A percentile compares a stretch with the other conserved stretches of the same genome.
Conservation (phyloP, 2,329 filamentous ascomycete genomes). For the Ophidiomyces ophidiicola region DNA sequence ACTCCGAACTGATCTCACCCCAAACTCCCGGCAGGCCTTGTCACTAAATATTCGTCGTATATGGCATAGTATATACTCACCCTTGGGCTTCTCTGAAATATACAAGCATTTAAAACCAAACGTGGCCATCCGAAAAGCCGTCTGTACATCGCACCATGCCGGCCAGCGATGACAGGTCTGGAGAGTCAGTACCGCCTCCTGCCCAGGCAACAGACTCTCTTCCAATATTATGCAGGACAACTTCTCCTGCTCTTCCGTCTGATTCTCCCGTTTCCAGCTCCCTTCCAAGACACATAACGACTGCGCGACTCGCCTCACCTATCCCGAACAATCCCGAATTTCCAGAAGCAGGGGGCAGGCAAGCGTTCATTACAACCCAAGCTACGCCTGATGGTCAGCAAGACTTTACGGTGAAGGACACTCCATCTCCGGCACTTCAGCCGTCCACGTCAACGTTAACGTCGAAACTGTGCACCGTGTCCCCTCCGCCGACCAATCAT, state of each 20-base stretch:
- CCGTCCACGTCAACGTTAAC: constrained; percentile 81
- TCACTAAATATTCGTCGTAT: no score
- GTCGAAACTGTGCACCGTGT: constrained; percentile 52
- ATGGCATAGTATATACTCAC: no score
- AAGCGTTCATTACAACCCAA: constrained; percentile 32
- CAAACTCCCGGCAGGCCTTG: no score
- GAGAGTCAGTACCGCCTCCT: background rate
- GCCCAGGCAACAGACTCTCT: background rate
- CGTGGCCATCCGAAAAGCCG: background rate
- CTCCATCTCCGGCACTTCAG: constrained; percentile 51
- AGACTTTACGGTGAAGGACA: constrained; percentile 48
- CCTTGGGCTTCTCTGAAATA: no score
- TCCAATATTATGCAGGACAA: constrained; percentile 13
- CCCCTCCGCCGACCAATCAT: constrained; percentile 22
- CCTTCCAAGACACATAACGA: constrained; percentile 40
- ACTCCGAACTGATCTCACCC: no score
- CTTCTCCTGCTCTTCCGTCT: constrained; percentile 20
- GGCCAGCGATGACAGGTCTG: constrained; percentile 26
- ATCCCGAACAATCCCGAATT: constrained; percentile 34
- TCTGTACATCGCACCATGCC: constrained; percentile 19
- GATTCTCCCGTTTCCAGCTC: constrained; percentile 33
- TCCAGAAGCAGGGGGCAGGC: constrained; percentile 37
- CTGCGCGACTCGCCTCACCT: constrained; percentile 44
- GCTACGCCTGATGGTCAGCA: constrained; percentile 45
- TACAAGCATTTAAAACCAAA: no score